Conservation (phyloP, 176 grass and related monocot species). For the Luzula sylvatica region DNA sequence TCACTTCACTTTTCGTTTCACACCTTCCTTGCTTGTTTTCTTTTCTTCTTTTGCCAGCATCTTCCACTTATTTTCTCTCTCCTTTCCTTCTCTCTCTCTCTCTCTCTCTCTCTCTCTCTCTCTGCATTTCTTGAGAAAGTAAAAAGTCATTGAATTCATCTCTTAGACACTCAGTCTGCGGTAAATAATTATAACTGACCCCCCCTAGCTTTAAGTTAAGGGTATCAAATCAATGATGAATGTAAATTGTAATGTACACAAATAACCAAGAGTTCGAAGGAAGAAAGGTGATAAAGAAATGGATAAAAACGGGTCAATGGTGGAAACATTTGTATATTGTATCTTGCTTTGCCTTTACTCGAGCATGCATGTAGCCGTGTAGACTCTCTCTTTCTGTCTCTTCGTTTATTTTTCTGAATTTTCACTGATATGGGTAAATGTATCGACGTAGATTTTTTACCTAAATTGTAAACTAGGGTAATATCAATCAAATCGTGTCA, state of each 20-base stretch:
- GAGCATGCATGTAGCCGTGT: neutral
- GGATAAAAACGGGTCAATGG: constrained; percentile 1
- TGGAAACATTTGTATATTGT: neutral
- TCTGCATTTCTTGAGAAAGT: neutral
- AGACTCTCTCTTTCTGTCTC: no score
- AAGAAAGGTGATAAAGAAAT: neutral
- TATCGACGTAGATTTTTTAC: constrained; percentile 5
- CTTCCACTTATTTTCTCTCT: neutral
- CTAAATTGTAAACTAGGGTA: constrained; percentile 10
- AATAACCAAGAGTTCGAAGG: constrained; percentile 1
- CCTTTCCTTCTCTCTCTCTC: neutral
- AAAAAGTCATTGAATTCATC: neutral
- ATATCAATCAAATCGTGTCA: constrained; percentile 9
- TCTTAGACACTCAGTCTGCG: neutral
- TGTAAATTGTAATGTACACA: no score
- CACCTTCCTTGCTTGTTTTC: neutral
- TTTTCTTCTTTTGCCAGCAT: neutral
- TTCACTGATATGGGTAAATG: constrained; percentile 14
- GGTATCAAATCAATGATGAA: neutral
- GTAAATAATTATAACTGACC: no score
- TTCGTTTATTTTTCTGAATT: neutral
- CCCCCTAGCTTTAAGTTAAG: neutral
- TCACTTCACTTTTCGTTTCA: constrained; percentile 2
- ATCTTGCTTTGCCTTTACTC: neutral
- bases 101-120: neutral